Base-by-base conservation (phyloP, 2,329 filamentous ascomycete species). In the Pyricularia pennisetigena region DNA sequence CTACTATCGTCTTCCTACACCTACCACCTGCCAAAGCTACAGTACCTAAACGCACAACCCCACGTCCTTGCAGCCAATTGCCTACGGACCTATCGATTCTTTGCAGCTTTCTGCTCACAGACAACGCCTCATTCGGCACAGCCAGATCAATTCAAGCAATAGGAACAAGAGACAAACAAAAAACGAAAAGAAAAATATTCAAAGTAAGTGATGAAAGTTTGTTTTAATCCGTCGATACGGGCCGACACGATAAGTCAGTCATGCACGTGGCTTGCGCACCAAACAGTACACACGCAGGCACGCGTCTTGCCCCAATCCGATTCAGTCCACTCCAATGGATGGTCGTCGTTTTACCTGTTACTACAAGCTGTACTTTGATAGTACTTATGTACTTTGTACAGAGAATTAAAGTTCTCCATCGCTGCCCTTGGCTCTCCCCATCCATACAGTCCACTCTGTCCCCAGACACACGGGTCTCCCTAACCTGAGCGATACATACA, bases 1-100 rank as follows among this genome's bases (percentile, higher is more conserved):
- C 71, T 71, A 70, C 70, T 71, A 71, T 71, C 71, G 73, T 71
- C 69, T 68, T 66, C 64, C 71, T 35, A 35, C 32, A 35, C 32
- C 32, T 14, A 29, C 49, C 20, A 57, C 71, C 70, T 73, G 72
- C 70, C 71, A 71, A 57, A 61, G n/a, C 23, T 57, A 57, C 49
- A n/a, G 20, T 71, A 69, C 72, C 71, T 71, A 76, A 73, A 75
- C 76, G 74, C 76, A 76, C 70, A 71, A 79, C 78, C 77, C 79
- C 78, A 79, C 76, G 75, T 73, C 72, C 71, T 74, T 73, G 71
- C 73, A 74, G 71, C 71, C 70, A 71, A 57, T 28, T 63, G 41
- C 70, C 69, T 71, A 71, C 72, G 70, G 70, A 72, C 16, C 30
- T 41, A 24, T 35, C 64, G 64, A 32, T 65, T 41, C 64, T 32